phyloP scores from a whole-genome alignment of 2,329 filamentous ascomycete genomes.

The Monosporascus sp. region DNA sequence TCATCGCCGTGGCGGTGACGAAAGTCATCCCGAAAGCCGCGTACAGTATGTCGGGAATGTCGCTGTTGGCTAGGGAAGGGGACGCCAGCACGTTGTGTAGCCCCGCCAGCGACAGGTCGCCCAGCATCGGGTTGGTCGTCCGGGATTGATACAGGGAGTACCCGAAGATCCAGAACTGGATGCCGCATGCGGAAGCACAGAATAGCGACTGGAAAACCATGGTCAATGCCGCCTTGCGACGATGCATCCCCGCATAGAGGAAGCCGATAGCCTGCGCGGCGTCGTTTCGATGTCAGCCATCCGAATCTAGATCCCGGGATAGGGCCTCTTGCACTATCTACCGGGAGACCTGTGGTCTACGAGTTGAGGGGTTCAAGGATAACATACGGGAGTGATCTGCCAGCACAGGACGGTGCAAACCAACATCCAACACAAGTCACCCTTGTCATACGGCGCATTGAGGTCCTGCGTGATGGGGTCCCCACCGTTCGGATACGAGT shows the following conservation, averaged over 20 bases:
- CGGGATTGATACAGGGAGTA: slow-evolving; percentile 36
- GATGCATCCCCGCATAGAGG: slow-evolving; percentile 33
- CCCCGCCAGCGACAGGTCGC: slow-evolving; percentile 28
- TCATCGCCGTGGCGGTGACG: slow-evolving; percentile 33
- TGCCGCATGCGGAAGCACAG: slow-evolving; percentile 37
- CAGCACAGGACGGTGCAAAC: slow-evolving; percentile 31
- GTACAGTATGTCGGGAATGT: slow-evolving; percentile 32
- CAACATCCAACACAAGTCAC: slow-evolving; percentile 38
- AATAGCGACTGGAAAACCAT: slow-evolving; percentile 44
- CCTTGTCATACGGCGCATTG: slow-evolving; percentile 40
- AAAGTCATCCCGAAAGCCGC: slow-evolving; percentile 32
- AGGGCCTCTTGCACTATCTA: too few relatives aligned
- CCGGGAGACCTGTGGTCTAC: too few relatives aligned
- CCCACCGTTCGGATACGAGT: slow-evolving; percentile 32
- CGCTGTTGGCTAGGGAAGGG: slow-evolving; percentile 30
- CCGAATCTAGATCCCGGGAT: too few relatives aligned
- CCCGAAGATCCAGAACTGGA: slow-evolving; percentile 43
- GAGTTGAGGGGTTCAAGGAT: neutral
- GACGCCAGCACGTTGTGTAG: slow-evolving; percentile 31
- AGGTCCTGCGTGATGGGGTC: slow-evolving; percentile 38
- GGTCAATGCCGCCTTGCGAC: slow-evolving; percentile 33
- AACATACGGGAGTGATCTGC: slow-evolving; percentile 28
- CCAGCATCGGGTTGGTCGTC: slow-evolving; percentile 29
- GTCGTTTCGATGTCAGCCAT: neutral
- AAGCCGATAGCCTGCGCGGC: slow-evolving; percentile 28